Base-by-base conservation (phyloP, 768 basidiomycete genomes). In the Paxillus ammoniavirescens region DNA sequence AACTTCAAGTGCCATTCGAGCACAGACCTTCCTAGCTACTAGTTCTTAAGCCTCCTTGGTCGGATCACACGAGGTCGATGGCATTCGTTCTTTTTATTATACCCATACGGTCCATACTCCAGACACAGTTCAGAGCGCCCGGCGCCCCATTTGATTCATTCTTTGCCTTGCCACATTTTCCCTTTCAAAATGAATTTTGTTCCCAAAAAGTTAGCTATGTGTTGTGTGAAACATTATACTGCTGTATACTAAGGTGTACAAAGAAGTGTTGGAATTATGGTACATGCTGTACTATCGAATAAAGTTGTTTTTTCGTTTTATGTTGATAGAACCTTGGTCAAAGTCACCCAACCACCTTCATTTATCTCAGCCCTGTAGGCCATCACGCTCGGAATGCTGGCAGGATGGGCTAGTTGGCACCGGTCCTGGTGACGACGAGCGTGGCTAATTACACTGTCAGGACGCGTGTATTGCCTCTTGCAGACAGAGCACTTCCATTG, bases 401-500 rank as follows among this genome's bases (percentile, higher is more conserved):
- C 30, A 12, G 63, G 49, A 0, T 17, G 10, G 2, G 55, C 63
- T 0, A 1, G 3, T 10, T 21, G 2, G 36, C 61, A 65, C 14
- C 28, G 40, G 3, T 8, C 17, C n/a, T 47, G 26, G 26, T 26
- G 47, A 36, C n/a, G 48, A 3, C 42, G 52, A 1, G 37, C 10
- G 26, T 66, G 65, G 8, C 1, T 23, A 15, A 5, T 7, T 21
- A 67, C 53, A 18, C 52, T 65, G 41, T 67, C 65, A 0, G 8
- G 28, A 14, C 65, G 65, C 18, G 57, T 40, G 38, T 55, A 63
- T 21, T 9, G 1, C 7, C 2, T 23, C 9, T 23, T 9, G 40
- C 65, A 66, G 41, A 49, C 42, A 8, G 63, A 65, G 9, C 65
- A 66, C 6, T 40, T 6, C 63, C 61, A 66, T 21, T 26, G 49